Conservation (phyloP, 2,329 filamentous ascomycete species). For the Aspergillus terreus region DNA sequence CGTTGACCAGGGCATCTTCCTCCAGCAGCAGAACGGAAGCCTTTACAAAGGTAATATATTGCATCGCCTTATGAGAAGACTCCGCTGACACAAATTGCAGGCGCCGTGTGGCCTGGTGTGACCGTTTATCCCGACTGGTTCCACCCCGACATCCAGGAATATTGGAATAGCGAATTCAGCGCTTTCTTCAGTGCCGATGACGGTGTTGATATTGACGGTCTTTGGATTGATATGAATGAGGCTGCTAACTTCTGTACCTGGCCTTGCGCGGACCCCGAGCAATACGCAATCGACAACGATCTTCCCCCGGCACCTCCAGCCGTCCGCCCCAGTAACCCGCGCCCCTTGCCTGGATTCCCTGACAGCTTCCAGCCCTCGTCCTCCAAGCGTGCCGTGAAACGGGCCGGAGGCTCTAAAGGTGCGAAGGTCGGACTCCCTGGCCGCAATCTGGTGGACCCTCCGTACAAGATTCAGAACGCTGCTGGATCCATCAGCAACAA, state of each 20-base stretch:
- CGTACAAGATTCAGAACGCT: constrained; percentile 63
- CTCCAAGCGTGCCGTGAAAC: constrained; percentile 10
- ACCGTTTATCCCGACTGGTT: constrained; percentile 78
- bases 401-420: constrained; percentile 18
- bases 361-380: constrained; percentile 60
- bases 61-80: not conserved
- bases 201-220: constrained; percentile 71
- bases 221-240: constrained; percentile 74
- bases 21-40: constrained; percentile 53
- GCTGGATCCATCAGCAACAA: constrained; percentile 51
- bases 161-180: constrained; percentile 67
- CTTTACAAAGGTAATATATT: constrained; percentile 43
- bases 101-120: constrained; percentile 75
- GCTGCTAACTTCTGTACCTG: constrained; percentile 52
- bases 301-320: constrained; percentile 59
- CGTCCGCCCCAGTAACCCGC: constrained; percentile 57
- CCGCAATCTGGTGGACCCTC: constrained; percentile 61
- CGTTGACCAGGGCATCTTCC: constrained; percentile 53
- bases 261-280: constrained; percentile 51
- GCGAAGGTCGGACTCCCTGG: constrained; percentile 57
- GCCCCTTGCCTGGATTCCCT: constrained; percentile 66
- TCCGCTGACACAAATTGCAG: constrained; percentile 24
- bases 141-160: constrained; percentile 57
- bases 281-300: constrained; percentile 46
- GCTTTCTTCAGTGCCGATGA: constrained; percentile 60